These are phyloP conservation scores for Monosporascus sp. DNA, from an alignment of 2,329 filamentous ascomycete species.

Conservation along the genomic window DNA sequence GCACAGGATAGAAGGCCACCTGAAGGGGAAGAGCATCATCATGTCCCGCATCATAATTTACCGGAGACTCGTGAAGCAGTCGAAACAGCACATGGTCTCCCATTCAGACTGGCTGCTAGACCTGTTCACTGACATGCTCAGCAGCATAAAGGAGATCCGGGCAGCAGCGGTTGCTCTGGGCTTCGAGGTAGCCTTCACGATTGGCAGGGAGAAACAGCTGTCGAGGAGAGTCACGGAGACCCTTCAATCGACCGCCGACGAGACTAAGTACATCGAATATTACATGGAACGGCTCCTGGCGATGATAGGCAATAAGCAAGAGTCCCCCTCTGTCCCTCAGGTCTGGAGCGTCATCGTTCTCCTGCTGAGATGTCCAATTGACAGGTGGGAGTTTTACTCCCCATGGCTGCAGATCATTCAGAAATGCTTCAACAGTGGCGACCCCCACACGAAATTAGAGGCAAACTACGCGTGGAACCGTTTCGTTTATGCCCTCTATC, in stretches of 20 bases:
- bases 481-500: slow-evolving; percentile 68
- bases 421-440: slow-evolving; percentile 75
- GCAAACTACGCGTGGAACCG: slow-evolving; percentile 84
- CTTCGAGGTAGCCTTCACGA: slow-evolving; percentile 60
- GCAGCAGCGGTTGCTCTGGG: slow-evolving; percentile 69
- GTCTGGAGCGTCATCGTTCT: slow-evolving; percentile 84
- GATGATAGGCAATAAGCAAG: slow-evolving; percentile 62
- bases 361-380: slow-evolving; percentile 62
- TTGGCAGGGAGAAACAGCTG: slow-evolving; percentile 65
- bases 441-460: slow-evolving; percentile 64
- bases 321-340: slow-evolving; percentile 66
- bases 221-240: slow-evolving; percentile 63
- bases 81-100: slow-evolving; percentile 62
- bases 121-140: slow-evolving; percentile 76
- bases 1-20: slow-evolving; percentile 64
- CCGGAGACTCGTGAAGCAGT: slow-evolving; percentile 67
- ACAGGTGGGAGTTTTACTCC: slow-evolving; percentile 67
- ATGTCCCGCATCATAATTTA: slow-evolving; percentile 76
- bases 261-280: slow-evolving; percentile 62
- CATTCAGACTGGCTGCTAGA: slow-evolving; percentile 77
- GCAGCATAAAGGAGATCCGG: slow-evolving; percentile 70
- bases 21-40: slow-evolving; percentile 76
- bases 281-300: slow-evolving; percentile 61
- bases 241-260: slow-evolving; percentile 52
- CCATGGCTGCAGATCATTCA: slow-evolving; percentile 77